Percentiles rank a stretch among this genome's conserved stretches.
These are phyloP conservation scores for Tolypocladium inflatum DNA, from an alignment of 2,329 filamentous ascomycete genomes.

Conservation along the genomic window DNA sequence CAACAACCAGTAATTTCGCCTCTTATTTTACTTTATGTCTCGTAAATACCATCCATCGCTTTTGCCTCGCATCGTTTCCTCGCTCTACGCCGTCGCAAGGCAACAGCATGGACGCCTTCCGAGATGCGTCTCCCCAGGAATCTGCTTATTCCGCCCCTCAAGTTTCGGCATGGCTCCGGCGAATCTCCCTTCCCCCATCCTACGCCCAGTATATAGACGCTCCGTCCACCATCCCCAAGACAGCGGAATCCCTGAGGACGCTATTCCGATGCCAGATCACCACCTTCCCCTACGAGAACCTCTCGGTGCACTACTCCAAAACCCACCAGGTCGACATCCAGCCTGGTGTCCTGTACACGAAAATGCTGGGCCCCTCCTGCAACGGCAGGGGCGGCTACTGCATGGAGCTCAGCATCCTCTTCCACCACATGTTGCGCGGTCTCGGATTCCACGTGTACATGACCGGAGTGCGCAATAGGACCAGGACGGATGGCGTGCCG, in stretches of 20 bases:
- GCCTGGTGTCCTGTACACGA: conserved; percentile 35
- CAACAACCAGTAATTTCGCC: too few relatives aligned
- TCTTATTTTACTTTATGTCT: too few relatives aligned
- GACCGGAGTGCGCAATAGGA: conserved; percentile 41
- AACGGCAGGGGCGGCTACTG: conserved; percentile 48
- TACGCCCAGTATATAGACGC: not conserved
- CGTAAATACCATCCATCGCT: too few relatives aligned
- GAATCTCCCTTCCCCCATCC: not conserved
- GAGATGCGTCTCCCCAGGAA: not conserved
- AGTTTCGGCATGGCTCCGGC: not conserved
- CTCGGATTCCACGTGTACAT: conserved; percentile 45
- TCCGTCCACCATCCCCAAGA: not conserved
- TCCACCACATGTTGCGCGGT: conserved; percentile 14
- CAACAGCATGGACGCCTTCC: too few relatives aligned
- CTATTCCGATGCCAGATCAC: conserved; percentile 15
- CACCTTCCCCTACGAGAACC: conserved; percentile 41
- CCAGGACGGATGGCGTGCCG: conserved; percentile 27
- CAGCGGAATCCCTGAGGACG: conserved; percentile 11
- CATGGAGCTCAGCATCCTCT: conserved; percentile 49
- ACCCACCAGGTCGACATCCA: conserved; percentile 30
- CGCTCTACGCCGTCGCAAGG: too few relatives aligned
- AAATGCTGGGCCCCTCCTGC: conserved; percentile 30
- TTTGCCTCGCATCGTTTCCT: too few relatives aligned
- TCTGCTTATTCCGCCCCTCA: not conserved
- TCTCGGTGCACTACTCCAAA: conserved; percentile 41